These are phyloP conservation scores for Kwoniella heveanensis DNA, from an alignment of 768 basidiomycete genomes.

Conservation along the genomic window DNA sequence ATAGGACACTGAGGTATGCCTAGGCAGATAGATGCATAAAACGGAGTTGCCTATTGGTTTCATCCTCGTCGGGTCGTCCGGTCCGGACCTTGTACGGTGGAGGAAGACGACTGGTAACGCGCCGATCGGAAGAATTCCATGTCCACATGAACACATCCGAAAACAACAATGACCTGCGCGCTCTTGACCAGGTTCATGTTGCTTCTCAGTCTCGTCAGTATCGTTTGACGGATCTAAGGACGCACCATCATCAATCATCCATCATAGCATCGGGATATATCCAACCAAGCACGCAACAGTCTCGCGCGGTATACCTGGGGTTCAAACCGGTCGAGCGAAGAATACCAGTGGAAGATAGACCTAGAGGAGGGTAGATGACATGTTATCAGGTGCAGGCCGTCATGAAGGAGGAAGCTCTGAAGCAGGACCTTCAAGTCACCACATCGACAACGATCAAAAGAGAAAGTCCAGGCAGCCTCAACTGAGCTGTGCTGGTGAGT, in stretches of 20 bases:
- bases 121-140: not conserved
- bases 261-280: too few species aligned
- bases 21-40: not conserved
- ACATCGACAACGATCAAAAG: constrained; percentile 1
- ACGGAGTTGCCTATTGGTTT: not conserved
- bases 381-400: not conserved
- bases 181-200: too few species aligned
- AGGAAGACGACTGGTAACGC: too few species aligned
- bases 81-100: constrained; percentile 3
- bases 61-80: constrained; percentile 1
- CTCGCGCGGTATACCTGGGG: too few species aligned
- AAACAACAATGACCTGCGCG: not conserved
- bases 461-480: constrained; percentile 23
- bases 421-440: constrained; percentile 9
- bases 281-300: too few species aligned
- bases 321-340: too few species aligned
- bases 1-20: not conserved
- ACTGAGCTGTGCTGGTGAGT: constrained; percentile 27
- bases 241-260: too few species aligned
- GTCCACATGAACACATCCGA: not conserved
- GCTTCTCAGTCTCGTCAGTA: too few species aligned
- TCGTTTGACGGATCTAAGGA: too few species aligned
- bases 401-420: not conserved
- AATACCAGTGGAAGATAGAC: too few species aligned
- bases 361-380: not conserved